A percentile compares a stretch with the other conserved stretches of the same genome.
Evolutionary conservation across 305 asterid species (phyloP).

Genomic region (Solanum hybrid): DNA sequence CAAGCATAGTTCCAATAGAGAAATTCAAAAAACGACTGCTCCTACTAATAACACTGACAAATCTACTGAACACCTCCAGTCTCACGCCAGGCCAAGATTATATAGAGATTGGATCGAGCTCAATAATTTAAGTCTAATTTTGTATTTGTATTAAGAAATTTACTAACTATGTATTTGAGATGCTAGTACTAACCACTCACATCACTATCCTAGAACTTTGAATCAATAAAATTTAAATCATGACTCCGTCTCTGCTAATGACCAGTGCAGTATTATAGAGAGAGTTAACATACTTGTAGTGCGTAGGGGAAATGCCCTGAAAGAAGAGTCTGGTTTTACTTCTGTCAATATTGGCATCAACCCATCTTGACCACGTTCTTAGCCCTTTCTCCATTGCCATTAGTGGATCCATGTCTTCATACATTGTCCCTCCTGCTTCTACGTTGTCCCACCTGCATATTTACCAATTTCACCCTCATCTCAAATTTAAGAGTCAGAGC

Average conservation of each 20-base stretch:
- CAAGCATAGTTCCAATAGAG: neutral
- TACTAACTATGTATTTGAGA: neutral
- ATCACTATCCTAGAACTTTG: no score
- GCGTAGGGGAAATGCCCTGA: slow-evolving; percentile 88
- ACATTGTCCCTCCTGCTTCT: slow-evolving; percentile 55
- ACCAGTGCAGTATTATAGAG: neutral
- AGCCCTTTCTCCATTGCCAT: slow-evolving; percentile 67
- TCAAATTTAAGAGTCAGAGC: neutral
- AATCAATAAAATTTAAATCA: no score
- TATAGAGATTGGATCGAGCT: neutral
- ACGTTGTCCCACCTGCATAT: slow-evolving; percentile 77
- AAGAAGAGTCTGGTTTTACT: slow-evolving; percentile 57
- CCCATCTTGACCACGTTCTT: slow-evolving; percentile 88
- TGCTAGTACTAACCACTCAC: neutral
- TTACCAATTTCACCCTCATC: neutral
- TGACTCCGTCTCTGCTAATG: neutral
- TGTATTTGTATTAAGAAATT: no score
- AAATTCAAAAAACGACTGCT: neutral
- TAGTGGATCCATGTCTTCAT: slow-evolving; percentile 66
- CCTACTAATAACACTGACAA: neutral
- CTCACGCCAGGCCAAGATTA: neutral
- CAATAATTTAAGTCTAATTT: no score
- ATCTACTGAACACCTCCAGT: neutral
- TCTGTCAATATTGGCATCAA: slow-evolving; percentile 53
- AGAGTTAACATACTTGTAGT: slow-evolving; percentile 49